Percentiles rank a stretch among this genome's conserved stretches.
These are phyloP conservation scores for Neopestalotiopsis sp. DNA, from an alignment of 2,329 filamentous ascomycete genomes.

Conservation along the genomic window DNA sequence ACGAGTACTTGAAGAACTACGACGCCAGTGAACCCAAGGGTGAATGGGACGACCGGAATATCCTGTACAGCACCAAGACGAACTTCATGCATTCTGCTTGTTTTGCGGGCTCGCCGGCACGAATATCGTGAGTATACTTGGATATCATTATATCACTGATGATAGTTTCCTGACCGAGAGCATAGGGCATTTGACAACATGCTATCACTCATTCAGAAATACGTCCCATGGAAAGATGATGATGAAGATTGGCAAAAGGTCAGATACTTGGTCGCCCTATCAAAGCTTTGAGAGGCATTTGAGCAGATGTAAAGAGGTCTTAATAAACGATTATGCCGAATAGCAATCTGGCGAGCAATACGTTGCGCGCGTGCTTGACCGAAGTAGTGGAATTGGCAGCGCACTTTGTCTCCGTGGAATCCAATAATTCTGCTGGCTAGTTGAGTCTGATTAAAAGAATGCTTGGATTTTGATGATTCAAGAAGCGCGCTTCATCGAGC, in stretches of 20 bases:
- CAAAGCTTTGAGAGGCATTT: no score
- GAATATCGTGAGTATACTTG: not conserved
- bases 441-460: no score
- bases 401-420: no score
- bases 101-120: conserved; percentile 2
- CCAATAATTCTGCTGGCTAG: no score
- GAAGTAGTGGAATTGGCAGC: no score
- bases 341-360: no score
- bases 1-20: conserved; percentile 27
- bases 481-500: no score
- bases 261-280: no score
- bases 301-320: no score
- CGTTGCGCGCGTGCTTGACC: no score
- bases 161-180: not conserved
- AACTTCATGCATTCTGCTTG: conserved; percentile 26
- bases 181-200: conserved; percentile 6
- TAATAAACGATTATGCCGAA: no score
- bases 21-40: conserved; percentile 27
- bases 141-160: not conserved
- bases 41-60: conserved; percentile 30
- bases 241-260: not conserved
- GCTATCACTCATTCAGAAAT: conserved; percentile 5
- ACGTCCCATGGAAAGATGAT: not conserved
- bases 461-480: no score
- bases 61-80: conserved; percentile 29